Conservation (phyloP, 805 yeast genomes). For the Candida manassasensis region DNA sequence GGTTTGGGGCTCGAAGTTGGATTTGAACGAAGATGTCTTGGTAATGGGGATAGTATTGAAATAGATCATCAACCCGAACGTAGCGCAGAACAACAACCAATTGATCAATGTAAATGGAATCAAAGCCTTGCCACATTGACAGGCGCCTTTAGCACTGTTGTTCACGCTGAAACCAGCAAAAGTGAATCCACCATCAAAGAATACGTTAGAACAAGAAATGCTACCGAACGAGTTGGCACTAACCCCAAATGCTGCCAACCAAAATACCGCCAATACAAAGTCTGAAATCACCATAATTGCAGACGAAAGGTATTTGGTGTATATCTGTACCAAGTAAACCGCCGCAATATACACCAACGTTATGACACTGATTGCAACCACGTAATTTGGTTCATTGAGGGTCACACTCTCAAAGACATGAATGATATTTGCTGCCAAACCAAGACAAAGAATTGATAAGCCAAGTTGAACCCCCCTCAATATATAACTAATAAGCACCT, state of each 20-base stretch:
- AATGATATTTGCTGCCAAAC: constrained; percentile 13
- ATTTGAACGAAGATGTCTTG: neutral
- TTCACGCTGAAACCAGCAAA: neutral
- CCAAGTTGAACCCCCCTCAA: constrained; percentile 14
- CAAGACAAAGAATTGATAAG: constrained; percentile 14
- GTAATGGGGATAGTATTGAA: constrained; percentile 15
- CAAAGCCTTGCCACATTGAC: constrained; percentile 18
- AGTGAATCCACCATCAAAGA: constrained; percentile 2
- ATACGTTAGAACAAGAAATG: constrained; percentile 7
- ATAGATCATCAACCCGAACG: constrained; percentile 13
- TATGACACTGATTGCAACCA: constrained; percentile 12
- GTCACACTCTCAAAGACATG: constrained; percentile 5
- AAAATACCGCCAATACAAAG: constrained; percentile 14
- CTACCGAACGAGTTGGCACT: constrained; percentile 17
- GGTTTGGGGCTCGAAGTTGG: neutral
- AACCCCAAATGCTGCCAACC: constrained; percentile 20
- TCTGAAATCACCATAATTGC: constrained; percentile 13
- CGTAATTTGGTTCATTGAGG: constrained; percentile 8
- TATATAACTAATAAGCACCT: constrained; percentile 3
- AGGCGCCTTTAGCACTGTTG: constrained; percentile 8
- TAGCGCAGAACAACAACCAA: constrained; percentile 17
- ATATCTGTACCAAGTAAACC: constrained; percentile 9
- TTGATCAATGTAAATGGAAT: constrained; percentile 17
- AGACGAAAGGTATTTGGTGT: constrained; percentile 8
- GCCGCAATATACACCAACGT: constrained; percentile 8